Conservation (phyloP, 164 flowering plant genomes). For the Macadamia tetraphylla region DNA sequence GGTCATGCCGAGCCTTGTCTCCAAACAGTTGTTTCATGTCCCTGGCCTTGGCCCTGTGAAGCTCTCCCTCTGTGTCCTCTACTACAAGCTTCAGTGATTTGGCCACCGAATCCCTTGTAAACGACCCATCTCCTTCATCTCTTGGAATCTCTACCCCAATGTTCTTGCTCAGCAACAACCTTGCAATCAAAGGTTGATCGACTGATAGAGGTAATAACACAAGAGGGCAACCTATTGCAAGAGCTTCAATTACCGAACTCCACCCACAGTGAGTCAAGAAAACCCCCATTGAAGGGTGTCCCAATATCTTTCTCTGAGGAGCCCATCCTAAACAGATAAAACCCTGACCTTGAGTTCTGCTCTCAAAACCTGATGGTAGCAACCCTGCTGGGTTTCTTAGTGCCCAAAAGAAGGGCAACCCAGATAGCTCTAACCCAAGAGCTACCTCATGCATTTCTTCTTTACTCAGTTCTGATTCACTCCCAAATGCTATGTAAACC, state of each 20-base stretch:
- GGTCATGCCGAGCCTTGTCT: slow-evolving; percentile 10
- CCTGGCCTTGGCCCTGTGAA: slow-evolving; percentile 26
- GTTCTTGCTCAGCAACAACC: slow-evolving; percentile 36
- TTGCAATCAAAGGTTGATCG: slow-evolving; percentile 48
- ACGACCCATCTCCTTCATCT: slow-evolving; percentile 38
- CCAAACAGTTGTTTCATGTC: slow-evolving; percentile 27
- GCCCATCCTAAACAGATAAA: slow-evolving; percentile 43
- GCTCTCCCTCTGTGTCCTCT: slow-evolving; percentile 34
- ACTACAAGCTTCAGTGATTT: slow-evolving; percentile 28
- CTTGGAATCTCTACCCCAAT: slow-evolving; percentile 46
- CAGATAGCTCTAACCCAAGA: slow-evolving; percentile 44
- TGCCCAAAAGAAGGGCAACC: slow-evolving; percentile 53
- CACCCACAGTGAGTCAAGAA: slow-evolving; percentile 66
- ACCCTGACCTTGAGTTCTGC: slow-evolving; percentile 29
- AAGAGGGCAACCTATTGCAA: slow-evolving; percentile 33
- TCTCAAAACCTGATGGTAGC: slow-evolving; percentile 35
- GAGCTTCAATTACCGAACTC: slow-evolving; percentile 51
- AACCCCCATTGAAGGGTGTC: slow-evolving; percentile 45
- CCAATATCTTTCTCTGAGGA: slow-evolving; percentile 45
- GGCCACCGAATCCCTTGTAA: slow-evolving; percentile 40
- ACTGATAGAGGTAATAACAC: slow-evolving; percentile 38
- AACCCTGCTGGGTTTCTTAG: slow-evolving; percentile 21
- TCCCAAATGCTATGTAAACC: slow-evolving; percentile 54
- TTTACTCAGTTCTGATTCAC: slow-evolving; percentile 32
- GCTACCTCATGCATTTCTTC: slow-evolving; percentile 38